Conservation (phyloP, 306 rosid species). For the Vicia faba region DNA sequence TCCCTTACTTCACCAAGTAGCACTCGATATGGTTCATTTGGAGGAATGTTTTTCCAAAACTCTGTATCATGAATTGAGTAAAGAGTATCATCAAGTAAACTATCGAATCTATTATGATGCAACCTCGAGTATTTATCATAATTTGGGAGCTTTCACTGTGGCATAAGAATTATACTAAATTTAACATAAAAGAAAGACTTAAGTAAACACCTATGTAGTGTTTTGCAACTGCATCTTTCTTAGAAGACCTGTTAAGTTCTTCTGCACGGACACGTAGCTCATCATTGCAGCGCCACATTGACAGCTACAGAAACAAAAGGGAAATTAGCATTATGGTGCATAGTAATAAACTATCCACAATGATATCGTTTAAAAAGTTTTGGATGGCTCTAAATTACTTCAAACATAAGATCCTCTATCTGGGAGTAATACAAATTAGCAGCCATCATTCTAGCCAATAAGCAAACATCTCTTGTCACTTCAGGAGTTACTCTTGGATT, state of each 20-base stretch:
- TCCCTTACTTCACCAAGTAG: conserved; percentile 91
- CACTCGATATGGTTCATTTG: conserved; percentile 93
- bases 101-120: conserved; percentile 4
- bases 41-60: conserved; percentile 90
- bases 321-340: conserved; percentile 15
- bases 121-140: conserved; percentile 22
- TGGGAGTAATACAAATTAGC: conserved; percentile 94
- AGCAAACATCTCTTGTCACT: conserved; percentile 97
- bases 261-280: conserved; percentile 90
- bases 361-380: conserved; percentile 27
- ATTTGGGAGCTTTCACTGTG: background rate
- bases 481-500: conserved; percentile 99
- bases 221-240: conserved; percentile 88
- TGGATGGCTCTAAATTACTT: conserved; percentile 52
- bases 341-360: conserved; percentile 21
- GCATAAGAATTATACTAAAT: background rate
- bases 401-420: conserved; percentile 98
- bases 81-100: conserved; percentile 20
- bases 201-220: conserved; percentile 80
- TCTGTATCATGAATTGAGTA: conserved; percentile 50
- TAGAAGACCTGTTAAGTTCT: conserved; percentile 63
- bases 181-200: conserved; percentile 6
- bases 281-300: conserved; percentile 99
- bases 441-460: conserved; percentile 99
- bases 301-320: conserved; percentile 59